Evolutionary conservation across 2,329 filamentous ascomycete genomes (phyloP).

Genomic region (Scedosporium minutisporum): DNA sequence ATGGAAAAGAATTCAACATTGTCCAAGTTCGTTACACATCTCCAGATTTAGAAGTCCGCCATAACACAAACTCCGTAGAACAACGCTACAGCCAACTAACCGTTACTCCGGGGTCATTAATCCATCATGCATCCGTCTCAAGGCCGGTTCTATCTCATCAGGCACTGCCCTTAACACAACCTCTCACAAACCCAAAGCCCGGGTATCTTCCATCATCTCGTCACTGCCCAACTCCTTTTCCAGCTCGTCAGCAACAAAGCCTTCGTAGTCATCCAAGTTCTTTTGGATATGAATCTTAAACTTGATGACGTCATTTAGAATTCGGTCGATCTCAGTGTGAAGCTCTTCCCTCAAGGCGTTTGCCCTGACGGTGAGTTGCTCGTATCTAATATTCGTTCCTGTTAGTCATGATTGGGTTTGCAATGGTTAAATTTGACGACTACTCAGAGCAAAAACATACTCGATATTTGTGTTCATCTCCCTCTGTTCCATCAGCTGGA

Average conservation of each 20-base stretch:
- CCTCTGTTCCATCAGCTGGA: constrained; percentile 85
- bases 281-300: constrained; percentile 98
- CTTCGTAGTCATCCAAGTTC: constrained; percentile 85
- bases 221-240: constrained; percentile 70
- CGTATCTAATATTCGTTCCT: constrained; percentile 49
- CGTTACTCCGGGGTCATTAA: background rate
- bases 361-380: constrained; percentile 78
- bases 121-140: background rate
- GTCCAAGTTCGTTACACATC: background rate
- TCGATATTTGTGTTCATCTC: constrained; percentile 97
- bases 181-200: constrained; percentile 33
- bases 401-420: background rate
- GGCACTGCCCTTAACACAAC: constrained; percentile 6
- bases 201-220: constrained; percentile 44
- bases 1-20: background rate
- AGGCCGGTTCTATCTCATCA: background rate
- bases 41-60: background rate
- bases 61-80: background rate
- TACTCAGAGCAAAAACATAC: constrained; percentile 30
- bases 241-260: constrained; percentile 88
- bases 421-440: background rate
- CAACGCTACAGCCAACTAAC: background rate
- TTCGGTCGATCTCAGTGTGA: constrained; percentile 93
- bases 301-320: constrained; percentile 94
- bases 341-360: constrained; percentile 86